These are phyloP conservation scores for Globisporangium barbulae DNA, from an alignment of 352 stramenopile species.

Conservation along the genomic window DNA sequence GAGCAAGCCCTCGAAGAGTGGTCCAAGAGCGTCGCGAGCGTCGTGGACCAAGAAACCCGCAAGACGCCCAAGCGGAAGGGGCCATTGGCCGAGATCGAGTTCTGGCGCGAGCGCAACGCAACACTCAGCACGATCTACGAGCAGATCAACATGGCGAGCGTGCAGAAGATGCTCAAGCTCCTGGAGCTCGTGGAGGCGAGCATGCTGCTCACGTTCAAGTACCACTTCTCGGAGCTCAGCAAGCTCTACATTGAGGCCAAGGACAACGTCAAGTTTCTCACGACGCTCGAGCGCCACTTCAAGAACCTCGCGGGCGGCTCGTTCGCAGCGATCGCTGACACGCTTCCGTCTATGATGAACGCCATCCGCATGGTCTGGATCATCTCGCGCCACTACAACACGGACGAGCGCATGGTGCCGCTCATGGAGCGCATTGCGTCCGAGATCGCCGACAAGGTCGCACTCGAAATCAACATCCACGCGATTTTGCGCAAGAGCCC, in stretches of 20 bases:
- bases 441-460: conserved; percentile 93
- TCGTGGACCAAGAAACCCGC: conserved; percentile 89
- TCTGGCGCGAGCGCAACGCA: conserved; percentile 94
- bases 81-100: conserved; percentile 94
- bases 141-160: conserved; percentile 94
- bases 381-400: conserved; percentile 97
- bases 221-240: conserved; percentile 92
- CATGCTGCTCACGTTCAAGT: conserved; percentile 92
- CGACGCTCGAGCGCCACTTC: conserved; percentile 95
- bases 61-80: conserved; percentile 88
- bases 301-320: conserved; percentile 92
- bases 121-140: conserved; percentile 94
- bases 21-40: conserved; percentile 87
- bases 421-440: conserved; percentile 95
- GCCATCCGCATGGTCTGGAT: conserved; percentile 97
- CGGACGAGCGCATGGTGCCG: conserved; percentile 95
- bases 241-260: conserved; percentile 95
- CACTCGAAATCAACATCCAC: conserved; percentile 89
- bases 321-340: conserved; percentile 91
- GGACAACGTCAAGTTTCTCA: conserved; percentile 97
- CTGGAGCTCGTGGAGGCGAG: conserved; percentile 89
- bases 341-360: conserved; percentile 95
- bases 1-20: conserved; percentile 92
- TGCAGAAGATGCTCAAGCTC: conserved; percentile 94
- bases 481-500: conserved; percentile 83